Base-by-base conservation (phyloP, 345 rosid genomes). In the Sisymbrium irio region DNA sequence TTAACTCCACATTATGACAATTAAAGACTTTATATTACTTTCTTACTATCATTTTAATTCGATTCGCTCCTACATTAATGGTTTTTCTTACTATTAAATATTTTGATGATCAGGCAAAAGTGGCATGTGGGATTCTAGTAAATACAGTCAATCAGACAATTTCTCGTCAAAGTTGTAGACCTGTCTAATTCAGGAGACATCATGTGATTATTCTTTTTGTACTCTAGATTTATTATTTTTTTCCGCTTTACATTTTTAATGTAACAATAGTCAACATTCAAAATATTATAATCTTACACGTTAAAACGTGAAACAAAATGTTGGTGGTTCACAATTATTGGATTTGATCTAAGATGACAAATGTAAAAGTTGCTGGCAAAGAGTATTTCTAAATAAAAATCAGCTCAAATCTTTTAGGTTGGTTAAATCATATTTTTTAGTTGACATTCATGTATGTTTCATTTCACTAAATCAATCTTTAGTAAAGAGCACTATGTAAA, bases 91-190 rank as follows among this genome's bases (percentile, higher is more conserved):
- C 10, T 22, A 3, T n/a, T 0, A 4, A 46, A 22, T 0, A 1
- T 9, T 46, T 47, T 51, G 66, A 46, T 70, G 30, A 45, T n/a
- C 76, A 77, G 80, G 80, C 80, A 59, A 77, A 71, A 65, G 62
- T 77, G 11, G 80, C 76, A 65, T 71, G 80, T 55, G 76, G 80
- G 8, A 71, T 71, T 40, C 14, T 47, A 7, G 72, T 77, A 7
- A 7, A 77, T 57, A 77, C 76, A 19, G 72, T 70, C 28, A 77
- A 71, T 65, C 80, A 77, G 80, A 77, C 80, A 19, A 77, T 77
- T 30, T 71, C 76, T 57, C 80, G 72, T 58, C 80, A 77, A 59
- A 71, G 76, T 59, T 77, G 80, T 71, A 64, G 71, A 40, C 72
- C 80, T 39, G 56, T 57, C 67, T 78, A 27, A 56, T 54, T 67